Evolutionary conservation across 2,329 filamentous ascomycete genomes (phyloP).

Genomic region (Microdochium paspali): DNA sequence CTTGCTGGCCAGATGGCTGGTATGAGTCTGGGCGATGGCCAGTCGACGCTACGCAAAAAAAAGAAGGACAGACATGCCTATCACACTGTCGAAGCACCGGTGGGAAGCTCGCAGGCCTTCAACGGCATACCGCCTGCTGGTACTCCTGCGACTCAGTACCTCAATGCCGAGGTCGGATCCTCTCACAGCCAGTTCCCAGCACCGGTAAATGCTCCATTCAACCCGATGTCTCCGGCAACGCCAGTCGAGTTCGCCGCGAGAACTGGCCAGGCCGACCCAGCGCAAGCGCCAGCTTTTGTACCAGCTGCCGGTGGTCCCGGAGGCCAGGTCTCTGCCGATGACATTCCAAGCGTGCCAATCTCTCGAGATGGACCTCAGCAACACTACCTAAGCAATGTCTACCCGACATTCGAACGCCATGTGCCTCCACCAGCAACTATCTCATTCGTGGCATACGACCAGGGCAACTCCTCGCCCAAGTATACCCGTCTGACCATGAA

Average conservation of each 20-base stretch:
- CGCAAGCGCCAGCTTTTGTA: constrained; percentile 34
- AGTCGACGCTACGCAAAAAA: constrained; percentile 53
- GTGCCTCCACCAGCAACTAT: constrained; percentile 80
- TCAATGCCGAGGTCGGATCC: constrained; percentile 44
- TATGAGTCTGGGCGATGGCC: constrained; percentile 55
- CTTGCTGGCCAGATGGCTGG: constrained; percentile 69
- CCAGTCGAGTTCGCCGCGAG: constrained; percentile 36
- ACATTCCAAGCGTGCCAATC: constrained; percentile 82
- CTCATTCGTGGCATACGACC: constrained; percentile 88
- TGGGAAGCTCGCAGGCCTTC: constrained; percentile 58
- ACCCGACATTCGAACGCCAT: constrained; percentile 92
- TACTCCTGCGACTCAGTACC: constrained; percentile 44
- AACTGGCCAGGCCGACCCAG: constrained; percentile 23
- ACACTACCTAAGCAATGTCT: constrained; percentile 79
- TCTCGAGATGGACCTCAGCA: constrained; percentile 75
- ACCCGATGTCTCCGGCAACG: constrained; percentile 28
- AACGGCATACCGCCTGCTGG: constrained; percentile 55
- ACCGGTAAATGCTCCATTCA: constrained; percentile 43
- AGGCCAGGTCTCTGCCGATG: constrained; percentile 76
- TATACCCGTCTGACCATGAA: constrained; percentile 87
- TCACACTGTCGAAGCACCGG: constrained; percentile 70
- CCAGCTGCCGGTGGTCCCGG: constrained; percentile 56
- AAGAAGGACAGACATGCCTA: constrained; percentile 96
- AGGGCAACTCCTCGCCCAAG: constrained; percentile 94
- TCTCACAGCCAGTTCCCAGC: constrained; percentile 53